Percentiles rank a stretch among this genome's conserved stretches.
Evolutionary conservation across 306 rosid species (phyloP).

Genomic region (Cucurbita moschata): DNA sequence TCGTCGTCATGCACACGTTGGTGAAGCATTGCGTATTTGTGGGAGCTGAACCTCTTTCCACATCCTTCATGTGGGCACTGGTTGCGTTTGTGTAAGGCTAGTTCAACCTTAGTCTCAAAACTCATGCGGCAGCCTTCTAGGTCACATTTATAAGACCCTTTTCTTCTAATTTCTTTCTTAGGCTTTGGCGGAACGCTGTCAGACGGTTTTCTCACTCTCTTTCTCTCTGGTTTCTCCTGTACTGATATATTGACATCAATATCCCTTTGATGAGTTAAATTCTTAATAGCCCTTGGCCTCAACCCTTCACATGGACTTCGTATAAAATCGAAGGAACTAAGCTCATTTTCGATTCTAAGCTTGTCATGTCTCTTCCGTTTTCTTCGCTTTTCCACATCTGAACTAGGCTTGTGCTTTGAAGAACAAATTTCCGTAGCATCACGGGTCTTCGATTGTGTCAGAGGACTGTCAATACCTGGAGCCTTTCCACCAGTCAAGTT

Average conservation of each 20-base stretch:
- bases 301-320: conserved; percentile 90
- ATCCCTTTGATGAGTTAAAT: conserved; percentile 11
- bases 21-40: conserved; percentile 75
- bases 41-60: conserved; percentile 84
- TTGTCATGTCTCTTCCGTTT: conserved; percentile 47
- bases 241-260: conserved; percentile 12
- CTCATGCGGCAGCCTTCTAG: conserved; percentile 79
- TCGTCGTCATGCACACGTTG: conserved; percentile 77
- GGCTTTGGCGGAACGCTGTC: conserved; percentile 21
- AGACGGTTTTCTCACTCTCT: conserved; percentile 29
- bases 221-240: conserved; percentile 27
- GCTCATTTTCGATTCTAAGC: conserved; percentile 15
- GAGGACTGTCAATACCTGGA: conserved; percentile 15
- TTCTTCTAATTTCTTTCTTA: conserved; percentile 26
- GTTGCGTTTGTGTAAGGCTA: conserved; percentile 63
- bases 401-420: conserved; percentile 24
- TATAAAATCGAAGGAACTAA: conserved; percentile 28
- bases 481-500: conserved; percentile 14
- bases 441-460: conserved; percentile 18
- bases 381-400: conserved; percentile 14
- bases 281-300: conserved; percentile 59
- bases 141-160: conserved; percentile 48
- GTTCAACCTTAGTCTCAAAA: conserved; percentile 52
- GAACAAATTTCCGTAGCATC: conserved; percentile 21
- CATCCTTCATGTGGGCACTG: conserved; percentile 84